Evolutionary conservation across 1,139 yeast species (phyloP).

Genomic region (Candida albicans): DNA sequence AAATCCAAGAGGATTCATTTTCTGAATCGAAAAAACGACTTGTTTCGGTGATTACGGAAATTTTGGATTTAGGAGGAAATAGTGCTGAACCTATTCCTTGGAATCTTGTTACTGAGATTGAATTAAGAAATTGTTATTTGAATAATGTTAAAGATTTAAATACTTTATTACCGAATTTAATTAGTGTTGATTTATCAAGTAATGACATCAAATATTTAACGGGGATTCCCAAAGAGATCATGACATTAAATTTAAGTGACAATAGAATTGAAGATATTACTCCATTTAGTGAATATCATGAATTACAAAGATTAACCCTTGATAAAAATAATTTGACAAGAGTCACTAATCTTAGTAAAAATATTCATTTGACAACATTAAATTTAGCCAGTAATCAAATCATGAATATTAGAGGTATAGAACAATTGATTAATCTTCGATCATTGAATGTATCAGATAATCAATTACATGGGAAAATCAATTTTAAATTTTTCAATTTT

Average conservation of each 20-base stretch:
- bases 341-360: constrained; percentile 30
- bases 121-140: constrained; percentile 32
- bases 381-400: constrained; percentile 35
- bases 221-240: constrained; percentile 45
- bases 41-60: constrained; percentile 50
- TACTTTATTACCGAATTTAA: constrained; percentile 45
- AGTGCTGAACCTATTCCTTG: constrained; percentile 36
- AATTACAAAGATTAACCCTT: constrained; percentile 46
- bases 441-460: constrained; percentile 46
- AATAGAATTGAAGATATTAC: constrained; percentile 45
- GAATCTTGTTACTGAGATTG: constrained; percentile 41
- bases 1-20: constrained; percentile 48
- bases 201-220: constrained; percentile 47
- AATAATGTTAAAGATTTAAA: constrained; percentile 46
- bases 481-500: constrained; percentile 36
- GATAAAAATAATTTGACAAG: constrained; percentile 38
- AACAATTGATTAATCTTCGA: constrained; percentile 39
- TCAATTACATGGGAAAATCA: constrained; percentile 35
- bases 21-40: constrained; percentile 47
- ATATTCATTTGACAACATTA: constrained; percentile 40
- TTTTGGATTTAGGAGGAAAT: constrained; percentile 27
- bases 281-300: constrained; percentile 38
- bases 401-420: constrained; percentile 37
- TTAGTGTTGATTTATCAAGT: constrained; percentile 37
- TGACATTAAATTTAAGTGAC: constrained; percentile 35